Base-by-base conservation (phyloP, 208 protist genomes). In the Crithidia fasciculata region DNA sequence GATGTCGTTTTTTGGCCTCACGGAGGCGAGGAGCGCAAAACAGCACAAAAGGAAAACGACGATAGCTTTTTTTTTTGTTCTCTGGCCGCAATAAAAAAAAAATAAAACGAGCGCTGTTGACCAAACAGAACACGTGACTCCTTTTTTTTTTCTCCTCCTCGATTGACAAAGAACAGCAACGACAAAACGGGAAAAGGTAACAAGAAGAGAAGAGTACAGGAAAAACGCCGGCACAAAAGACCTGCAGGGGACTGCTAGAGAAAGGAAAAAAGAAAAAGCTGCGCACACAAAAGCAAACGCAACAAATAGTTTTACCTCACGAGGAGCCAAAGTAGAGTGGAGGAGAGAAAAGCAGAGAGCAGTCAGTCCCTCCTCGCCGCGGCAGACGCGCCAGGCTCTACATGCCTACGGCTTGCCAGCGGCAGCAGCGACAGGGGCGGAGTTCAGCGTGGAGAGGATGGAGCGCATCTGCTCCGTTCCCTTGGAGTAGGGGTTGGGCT, bases 401-500 rank as follows among this genome's bases (percentile, higher is more conserved):
- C 37, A 41, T 52, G 52, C 40, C 59, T 54, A 80, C 41, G 68
- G 61, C 45, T 70, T 74, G 9, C 28, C 55, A 12, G 60, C 43
- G 4, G 63, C 39, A 43, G 61, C 43, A 3, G 53, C 36, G 39
- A 49, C 76, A 28, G 70, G 72, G 19, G 63, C 39, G 6, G 63
- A 67, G 63, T 74, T 81, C 50, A 95, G 76, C 8, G 74, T 82
- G 36, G 68, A 78, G 5, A 95, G 69, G 58, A 95, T 83, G 28
- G 67, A 76, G 43, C 91, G 84, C 91, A 96, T 96, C 55, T 83
- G 84, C 69, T 96, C 91, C 8, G 91, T 96, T 53, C 76, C 83
- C 70, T 93, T 96, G 28, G 87, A 94, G 73, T 90, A 90, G 37
- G 75, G 73, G 76, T 94, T 96, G 8, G 89, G 81, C 75, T 90